Evolutionary conservation across 1,139 yeast species (phyloP).

Genomic region (Pichia sp.): DNA sequence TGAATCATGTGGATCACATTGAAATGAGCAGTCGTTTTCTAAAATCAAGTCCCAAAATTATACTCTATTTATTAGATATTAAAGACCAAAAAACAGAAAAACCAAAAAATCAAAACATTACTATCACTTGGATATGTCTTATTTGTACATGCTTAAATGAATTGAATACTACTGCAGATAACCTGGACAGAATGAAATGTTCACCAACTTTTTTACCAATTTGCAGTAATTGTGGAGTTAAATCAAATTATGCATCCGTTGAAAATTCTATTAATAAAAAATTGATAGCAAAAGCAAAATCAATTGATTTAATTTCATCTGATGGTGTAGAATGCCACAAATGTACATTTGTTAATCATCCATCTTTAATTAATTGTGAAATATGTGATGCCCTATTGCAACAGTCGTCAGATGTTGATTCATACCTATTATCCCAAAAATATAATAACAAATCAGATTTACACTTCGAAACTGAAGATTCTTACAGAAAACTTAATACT

Average conservation of each 20-base stretch:
- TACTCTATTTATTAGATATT: conserved; percentile 14
- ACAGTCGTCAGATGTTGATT: neutral
- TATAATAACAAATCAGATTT: neutral
- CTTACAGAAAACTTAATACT: neutral
- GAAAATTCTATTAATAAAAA: conserved; percentile 20
- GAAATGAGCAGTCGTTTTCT: conserved; percentile 59
- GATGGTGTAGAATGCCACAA: conserved; percentile 56
- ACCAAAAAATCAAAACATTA: neutral
- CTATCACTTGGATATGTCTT: conserved; percentile 62
- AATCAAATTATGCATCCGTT: conserved; percentile 34
- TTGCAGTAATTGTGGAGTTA: conserved; percentile 77
- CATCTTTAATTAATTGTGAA: conserved; percentile 72
- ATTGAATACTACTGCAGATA: conserved; percentile 10
- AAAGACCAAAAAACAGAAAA: neutral
- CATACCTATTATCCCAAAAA: neutral
- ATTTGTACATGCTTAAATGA: conserved; percentile 72
- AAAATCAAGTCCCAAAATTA: conserved; percentile 73
- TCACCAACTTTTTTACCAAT: conserved; percentile 35
- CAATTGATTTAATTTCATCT: conserved; percentile 19
- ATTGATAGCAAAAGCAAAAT: neutral
- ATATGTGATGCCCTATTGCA: conserved; percentile 62
- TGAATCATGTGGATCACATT: conserved; percentile 39
- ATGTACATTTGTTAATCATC: conserved; percentile 85
- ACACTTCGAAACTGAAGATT: neutral
- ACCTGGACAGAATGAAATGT: conserved; percentile 16